These are phyloP conservation scores for Cnidoscolus chayamansa DNA, from an alignment of 441 rosid genomes.

Conservation along the genomic window DNA sequence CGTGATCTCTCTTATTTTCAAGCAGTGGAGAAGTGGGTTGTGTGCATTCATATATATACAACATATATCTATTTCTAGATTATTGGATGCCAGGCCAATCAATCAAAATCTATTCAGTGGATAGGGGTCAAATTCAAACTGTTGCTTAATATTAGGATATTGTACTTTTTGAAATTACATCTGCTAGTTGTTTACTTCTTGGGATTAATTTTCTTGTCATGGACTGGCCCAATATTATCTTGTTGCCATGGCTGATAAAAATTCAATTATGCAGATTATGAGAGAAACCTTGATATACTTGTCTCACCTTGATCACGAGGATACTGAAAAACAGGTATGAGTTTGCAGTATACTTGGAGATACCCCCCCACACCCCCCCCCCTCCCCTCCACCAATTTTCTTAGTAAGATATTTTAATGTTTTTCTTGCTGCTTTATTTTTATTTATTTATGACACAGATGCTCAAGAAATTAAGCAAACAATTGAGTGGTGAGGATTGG, in stretches of 20 bases:
- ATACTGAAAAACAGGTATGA: constrained; percentile 96
- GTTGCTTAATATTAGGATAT: background rate
- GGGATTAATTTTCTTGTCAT: background rate
- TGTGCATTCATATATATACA: background rate
- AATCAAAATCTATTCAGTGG: background rate
- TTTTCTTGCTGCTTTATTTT: constrained; percentile 10
- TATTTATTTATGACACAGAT: constrained; percentile 45
- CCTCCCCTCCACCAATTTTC: background rate
- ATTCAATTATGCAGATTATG: constrained; percentile 69
- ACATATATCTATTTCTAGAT: background rate
- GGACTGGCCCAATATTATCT: background rate
- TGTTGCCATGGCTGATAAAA: constrained; percentile 22
- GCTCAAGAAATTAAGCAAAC: constrained; percentile 94
- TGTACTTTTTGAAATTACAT: background rate
- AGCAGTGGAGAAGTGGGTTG: background rate
- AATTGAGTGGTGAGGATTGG: constrained; percentile 98
- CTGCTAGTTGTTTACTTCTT: background rate
- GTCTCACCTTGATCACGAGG: constrained; percentile 97
- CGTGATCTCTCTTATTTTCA: background rate
- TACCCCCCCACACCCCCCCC: too few species aligned
- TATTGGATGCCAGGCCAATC: background rate
- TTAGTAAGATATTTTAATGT: background rate
- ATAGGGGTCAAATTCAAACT: background rate
- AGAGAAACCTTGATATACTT: constrained; percentile 94
- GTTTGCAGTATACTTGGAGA: constrained; percentile 4